Evolutionary conservation across 768 basidiomycete genomes (phyloP).

Genomic region (Sarcomyxa edulis): DNA sequence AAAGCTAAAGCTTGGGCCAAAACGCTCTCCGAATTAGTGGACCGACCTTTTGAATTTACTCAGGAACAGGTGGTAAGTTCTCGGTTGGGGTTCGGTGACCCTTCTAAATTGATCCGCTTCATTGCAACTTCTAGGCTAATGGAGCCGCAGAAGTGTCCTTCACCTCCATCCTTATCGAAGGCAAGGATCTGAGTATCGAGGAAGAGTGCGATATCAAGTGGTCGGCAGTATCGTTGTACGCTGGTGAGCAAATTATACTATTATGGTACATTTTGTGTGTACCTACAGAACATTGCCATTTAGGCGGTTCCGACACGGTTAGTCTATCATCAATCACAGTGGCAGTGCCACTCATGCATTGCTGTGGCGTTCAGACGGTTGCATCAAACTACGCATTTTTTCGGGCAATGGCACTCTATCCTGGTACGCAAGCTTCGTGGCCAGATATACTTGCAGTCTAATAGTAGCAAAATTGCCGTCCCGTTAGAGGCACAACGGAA

Average conservation of each 20-base stretch:
- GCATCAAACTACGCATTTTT: conserved; percentile 2
- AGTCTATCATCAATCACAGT: conserved; percentile 1
- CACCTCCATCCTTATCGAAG: conserved; percentile 25
- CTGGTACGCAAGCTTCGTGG: no score
- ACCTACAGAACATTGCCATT: no score
- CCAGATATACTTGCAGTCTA: no score
- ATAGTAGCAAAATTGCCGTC: no score
- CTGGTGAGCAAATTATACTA: background rate
- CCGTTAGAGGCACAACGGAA: conserved; percentile 2
- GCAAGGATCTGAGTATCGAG: conserved; percentile 22
- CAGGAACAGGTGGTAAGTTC: conserved; percentile 5
- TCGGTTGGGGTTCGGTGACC: background rate
- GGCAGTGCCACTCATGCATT: no score
- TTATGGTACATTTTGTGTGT: no score
- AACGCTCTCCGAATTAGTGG: conserved; percentile 2
- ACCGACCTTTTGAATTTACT: conserved; percentile 4
- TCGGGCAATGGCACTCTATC: conserved; percentile 2
- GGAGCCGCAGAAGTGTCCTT: conserved; percentile 29
- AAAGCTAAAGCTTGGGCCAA: conserved; percentile 5
- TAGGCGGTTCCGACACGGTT: conserved; percentile 2
- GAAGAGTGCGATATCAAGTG: conserved; percentile 36
- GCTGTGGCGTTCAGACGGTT: background rate
- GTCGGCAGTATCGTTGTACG: conserved; percentile 42
- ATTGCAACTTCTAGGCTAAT: conserved; percentile 20
- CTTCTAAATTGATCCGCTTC: background rate